phyloP scores from a whole-genome alignment of 306 rosid genomes.

The Arachis stenosperma region DNA sequence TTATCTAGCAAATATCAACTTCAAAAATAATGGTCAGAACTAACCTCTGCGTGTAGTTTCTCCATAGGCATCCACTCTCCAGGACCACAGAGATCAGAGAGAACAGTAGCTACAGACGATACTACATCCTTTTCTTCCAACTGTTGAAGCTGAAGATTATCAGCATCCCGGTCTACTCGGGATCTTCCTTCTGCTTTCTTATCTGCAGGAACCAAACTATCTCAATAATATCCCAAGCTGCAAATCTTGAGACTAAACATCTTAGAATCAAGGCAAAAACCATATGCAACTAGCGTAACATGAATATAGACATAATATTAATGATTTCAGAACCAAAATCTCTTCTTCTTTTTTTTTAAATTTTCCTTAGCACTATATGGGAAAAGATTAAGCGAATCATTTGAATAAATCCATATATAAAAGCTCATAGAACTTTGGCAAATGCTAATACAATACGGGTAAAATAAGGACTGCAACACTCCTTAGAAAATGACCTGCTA shows the following conservation, averaged over 20 bases:
- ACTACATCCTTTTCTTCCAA: slow-evolving; percentile 99
- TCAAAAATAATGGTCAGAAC: slow-evolving; percentile 40
- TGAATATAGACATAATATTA: background rate
- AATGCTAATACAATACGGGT: too few species aligned
- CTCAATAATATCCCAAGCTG: slow-evolving; percentile 10
- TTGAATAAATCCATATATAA: background rate
- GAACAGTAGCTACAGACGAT: slow-evolving; percentile 95
- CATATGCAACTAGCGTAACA: background rate
- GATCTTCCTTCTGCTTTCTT: slow-evolving; percentile 90
- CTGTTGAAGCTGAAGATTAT: slow-evolving; percentile 84
- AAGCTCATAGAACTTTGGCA: background rate
- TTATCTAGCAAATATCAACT: slow-evolving; percentile 5
- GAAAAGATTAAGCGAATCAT: background rate
- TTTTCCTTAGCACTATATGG: background rate
- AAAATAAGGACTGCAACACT: too few species aligned
- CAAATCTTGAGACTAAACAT: slow-evolving; percentile 21
- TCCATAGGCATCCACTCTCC: slow-evolving; percentile 99
- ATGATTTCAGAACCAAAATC: background rate
- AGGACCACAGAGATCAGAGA: slow-evolving; percentile 97
- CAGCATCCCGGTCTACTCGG: slow-evolving; percentile 86
- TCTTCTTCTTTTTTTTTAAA: background rate
- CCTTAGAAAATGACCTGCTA: too few species aligned
- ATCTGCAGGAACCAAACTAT: slow-evolving; percentile 55
- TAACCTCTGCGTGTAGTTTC: slow-evolving; percentile 89
- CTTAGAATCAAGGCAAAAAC: slow-evolving; percentile 9